These are phyloP conservation scores for Chalciporus piperatus DNA, from an alignment of 768 basidiomycete species.

Conservation along the genomic window DNA sequence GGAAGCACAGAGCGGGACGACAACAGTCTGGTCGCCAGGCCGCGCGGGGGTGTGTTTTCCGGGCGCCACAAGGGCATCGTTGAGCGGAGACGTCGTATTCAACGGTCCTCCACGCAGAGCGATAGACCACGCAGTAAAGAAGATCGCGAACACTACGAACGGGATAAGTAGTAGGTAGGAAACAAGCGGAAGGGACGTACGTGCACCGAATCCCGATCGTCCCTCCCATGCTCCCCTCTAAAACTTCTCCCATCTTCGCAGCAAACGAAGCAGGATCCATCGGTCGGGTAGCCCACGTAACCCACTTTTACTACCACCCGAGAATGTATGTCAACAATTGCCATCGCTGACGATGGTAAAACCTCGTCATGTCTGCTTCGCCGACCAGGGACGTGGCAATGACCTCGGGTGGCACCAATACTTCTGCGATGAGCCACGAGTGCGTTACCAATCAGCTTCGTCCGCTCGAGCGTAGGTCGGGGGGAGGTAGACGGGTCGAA, in stretches of 20 bases:
- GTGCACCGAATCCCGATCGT: conserved; percentile 43
- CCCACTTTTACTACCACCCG: conserved; percentile 42
- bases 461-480: conserved; percentile 12
- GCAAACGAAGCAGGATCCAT: conserved; percentile 24
- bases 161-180: not conserved
- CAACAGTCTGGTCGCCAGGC: conserved; percentile 53
- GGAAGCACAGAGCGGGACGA: conserved; percentile 43
- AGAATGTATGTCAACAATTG: conserved; percentile 59
- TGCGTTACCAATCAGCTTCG: conserved; percentile 33
- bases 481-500: not conserved
- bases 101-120: conserved; percentile 6
- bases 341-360: conserved; percentile 60
- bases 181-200: conserved; percentile 32
- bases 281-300: not conserved
- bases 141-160: conserved; percentile 42
- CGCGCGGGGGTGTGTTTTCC: conserved; percentile 47
- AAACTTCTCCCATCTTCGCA: conserved; percentile 35
- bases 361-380: conserved; percentile 46
- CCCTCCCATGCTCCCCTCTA: conserved; percentile 53
- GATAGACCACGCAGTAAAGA: conserved; percentile 37
- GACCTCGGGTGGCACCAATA: conserved; percentile 44
- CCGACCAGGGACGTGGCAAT: conserved; percentile 57
- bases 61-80: conserved; percentile 30
- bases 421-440: conserved; percentile 31
- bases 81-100: conserved; percentile 12